Conservation (phyloP, 23 red algal species). For the Pyropia haitanensis region DNA sequence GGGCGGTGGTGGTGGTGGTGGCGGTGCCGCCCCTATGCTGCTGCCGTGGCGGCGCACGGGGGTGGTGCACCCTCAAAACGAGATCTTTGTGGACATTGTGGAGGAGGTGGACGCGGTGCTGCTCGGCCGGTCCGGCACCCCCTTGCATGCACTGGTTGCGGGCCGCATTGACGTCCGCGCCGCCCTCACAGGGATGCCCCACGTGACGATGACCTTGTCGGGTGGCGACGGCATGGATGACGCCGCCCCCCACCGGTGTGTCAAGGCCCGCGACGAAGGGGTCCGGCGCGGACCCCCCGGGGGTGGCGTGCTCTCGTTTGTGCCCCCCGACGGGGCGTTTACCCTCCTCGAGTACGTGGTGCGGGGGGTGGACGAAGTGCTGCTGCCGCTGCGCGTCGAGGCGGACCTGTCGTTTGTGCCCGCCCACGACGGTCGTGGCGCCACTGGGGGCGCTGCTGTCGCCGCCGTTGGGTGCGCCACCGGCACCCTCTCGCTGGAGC, state of each 20-base stretch:
- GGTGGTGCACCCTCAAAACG: slow-evolving; percentile 72
- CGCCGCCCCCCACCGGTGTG: slow-evolving; percentile 59
- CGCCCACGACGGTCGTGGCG: background rate
- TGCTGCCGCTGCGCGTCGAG: slow-evolving; percentile 48
- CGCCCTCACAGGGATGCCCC: slow-evolving; percentile 66
- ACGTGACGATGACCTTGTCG: slow-evolving; percentile 49
- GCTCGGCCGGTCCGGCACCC: slow-evolving; percentile 11
- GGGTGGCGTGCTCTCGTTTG: slow-evolving; percentile 51
- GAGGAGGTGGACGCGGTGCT: slow-evolving; percentile 67
- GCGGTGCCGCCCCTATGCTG: slow-evolving; percentile 6
- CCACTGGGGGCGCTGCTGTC: no score
- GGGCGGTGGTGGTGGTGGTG: no score
- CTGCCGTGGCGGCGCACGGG: slow-evolving; percentile 47
- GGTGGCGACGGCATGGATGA: slow-evolving; percentile 39
- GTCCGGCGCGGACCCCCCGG: slow-evolving; percentile 12
- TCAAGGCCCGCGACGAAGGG: slow-evolving; percentile 14
- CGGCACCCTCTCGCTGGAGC: slow-evolving; percentile 31
- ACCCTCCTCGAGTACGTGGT: slow-evolving; percentile 56
- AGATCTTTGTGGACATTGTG: slow-evolving; percentile 84
- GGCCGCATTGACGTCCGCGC: slow-evolving; percentile 53
- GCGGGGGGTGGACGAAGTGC: slow-evolving; percentile 26
- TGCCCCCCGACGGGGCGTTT: slow-evolving; percentile 75
- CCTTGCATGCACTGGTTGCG: slow-evolving; percentile 29
- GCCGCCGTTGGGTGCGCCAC: background rate
- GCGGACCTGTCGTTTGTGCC: slow-evolving; percentile 30